Base-by-base conservation (phyloP, 2,329 filamentous ascomycete species). In the Aspergillus oerlinghausenensis region DNA sequence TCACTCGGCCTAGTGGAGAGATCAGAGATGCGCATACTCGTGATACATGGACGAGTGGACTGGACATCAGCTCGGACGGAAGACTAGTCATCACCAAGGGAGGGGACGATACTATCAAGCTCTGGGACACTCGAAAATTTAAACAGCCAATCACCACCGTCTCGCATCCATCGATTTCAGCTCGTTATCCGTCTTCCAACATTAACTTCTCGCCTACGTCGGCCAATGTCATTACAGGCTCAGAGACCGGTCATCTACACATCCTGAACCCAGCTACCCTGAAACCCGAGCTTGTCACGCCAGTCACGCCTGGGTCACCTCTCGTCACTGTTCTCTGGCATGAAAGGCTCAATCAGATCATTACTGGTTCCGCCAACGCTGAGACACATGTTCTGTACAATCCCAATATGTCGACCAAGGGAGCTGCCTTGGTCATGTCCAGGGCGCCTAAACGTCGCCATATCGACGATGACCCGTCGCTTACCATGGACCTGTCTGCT, bases 71-170 rank as follows among this genome's bases (percentile, higher is more conserved):
- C 63, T 80, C 87, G 0, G 94, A 97, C 71, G 94, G 94, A 9
- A 84, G 93, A 57, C 88, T 97, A 77, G 85, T 97, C 3, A 88
- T 97, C 7, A 96, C 92, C 1, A 83, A 92, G 64, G 94, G 94
- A 55, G 93, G 92, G 51, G 94, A 99, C 73, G 86, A 95, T 69
- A 83, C 89, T 1, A 93, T 99, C 74, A 97, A 97, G 76, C 81
- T 97, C 1, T 99, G 94, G 94, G 94, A 99, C 71, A 95, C 88
- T 3, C 86, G 94, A 57, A 97, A 97, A 69, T 96, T 99, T 80
- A 97, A 94, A 71, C 82, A 88, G 56, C 91, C 94, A 3, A 82
- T 99, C 14, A 90, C 91, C 50, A 89, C 87, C 1, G 85, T 90
- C 17, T 78, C 87, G 5, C 92, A 96, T 73, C 75, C 84, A 1